Percentiles rank a stretch among this genome's conserved stretches.
Evolutionary conservation across 2,329 filamentous ascomycete species (phyloP).

Genomic region (Penicillium polonicum): DNA sequence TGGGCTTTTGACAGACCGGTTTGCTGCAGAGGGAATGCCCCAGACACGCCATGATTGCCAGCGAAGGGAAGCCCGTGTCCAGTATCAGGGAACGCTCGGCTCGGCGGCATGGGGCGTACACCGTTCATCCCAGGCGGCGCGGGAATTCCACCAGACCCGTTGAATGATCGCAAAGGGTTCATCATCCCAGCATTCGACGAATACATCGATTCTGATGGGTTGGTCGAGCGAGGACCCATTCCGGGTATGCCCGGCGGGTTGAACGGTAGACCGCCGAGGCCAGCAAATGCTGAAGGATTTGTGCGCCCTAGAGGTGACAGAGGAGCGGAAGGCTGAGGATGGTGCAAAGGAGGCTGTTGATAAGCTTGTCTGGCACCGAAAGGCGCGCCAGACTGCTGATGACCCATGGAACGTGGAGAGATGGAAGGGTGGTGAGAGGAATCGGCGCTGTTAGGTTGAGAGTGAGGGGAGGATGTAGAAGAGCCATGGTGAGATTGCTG

Average conservation of each 20-base stretch:
- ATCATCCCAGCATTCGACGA: constrained; percentile 53
- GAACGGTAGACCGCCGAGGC: constrained; percentile 53
- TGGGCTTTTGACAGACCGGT: constrained; percentile 56
- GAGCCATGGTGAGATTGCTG: constrained; percentile 78
- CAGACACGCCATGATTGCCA: constrained; percentile 44
- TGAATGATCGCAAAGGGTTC: constrained; percentile 56
- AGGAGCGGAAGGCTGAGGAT: constrained; percentile 60
- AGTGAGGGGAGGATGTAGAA: constrained; percentile 64
- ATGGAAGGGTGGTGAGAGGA: constrained; percentile 62
- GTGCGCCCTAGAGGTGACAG: constrained; percentile 67
- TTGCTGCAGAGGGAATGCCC: constrained; percentile 35
- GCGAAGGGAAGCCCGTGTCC: constrained; percentile 44
- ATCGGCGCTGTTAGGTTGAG: constrained; percentile 48
- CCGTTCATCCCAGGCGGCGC: constrained; percentile 59
- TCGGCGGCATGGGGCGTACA: constrained; percentile 59
- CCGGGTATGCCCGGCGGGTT: constrained; percentile 56
- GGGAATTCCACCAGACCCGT: constrained; percentile 53
- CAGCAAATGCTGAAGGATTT: constrained; percentile 50
- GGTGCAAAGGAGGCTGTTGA: constrained; percentile 53
- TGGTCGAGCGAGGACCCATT: constrained; percentile 53
- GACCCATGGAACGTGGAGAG: constrained; percentile 61
- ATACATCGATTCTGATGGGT: constrained; percentile 56
- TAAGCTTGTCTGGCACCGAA: constrained; percentile 61
- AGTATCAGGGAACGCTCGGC: constrained; percentile 54
- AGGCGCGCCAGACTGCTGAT: constrained; percentile 64